phyloP scores from a whole-genome alignment of 306 rosid genomes.

The apple (Malus domestica) region DNA sequence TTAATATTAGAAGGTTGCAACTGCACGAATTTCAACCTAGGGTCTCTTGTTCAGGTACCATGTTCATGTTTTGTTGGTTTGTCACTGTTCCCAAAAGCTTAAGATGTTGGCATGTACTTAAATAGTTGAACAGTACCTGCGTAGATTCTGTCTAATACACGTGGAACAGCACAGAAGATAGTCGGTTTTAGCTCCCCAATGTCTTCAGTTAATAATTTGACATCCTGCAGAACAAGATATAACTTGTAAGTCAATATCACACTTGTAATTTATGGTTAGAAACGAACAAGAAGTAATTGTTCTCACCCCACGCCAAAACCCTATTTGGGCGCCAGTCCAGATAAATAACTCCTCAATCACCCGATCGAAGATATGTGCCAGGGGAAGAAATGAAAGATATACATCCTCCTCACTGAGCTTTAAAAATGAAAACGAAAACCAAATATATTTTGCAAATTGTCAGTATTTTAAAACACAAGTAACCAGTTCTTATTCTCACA shows the following conservation, averaged over 20 bases:
- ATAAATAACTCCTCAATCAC: slow-evolving; percentile 91
- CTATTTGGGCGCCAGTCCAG: slow-evolving; percentile 81
- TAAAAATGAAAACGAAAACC: slow-evolving; percentile 9
- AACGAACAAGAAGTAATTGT: neutral
- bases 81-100: neutral
- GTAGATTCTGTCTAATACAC: slow-evolving; percentile 85
- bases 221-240: slow-evolving; percentile 60
- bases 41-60: neutral
- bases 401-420: slow-evolving; percentile 67
- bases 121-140: slow-evolving; percentile 36
- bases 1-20: no score
- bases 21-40: neutral
- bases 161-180: slow-evolving; percentile 95
- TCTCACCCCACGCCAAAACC: slow-evolving; percentile 99
- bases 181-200: slow-evolving; percentile 84
- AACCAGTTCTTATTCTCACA: neutral
- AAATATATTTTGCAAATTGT: slow-evolving; percentile 12
- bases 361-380: slow-evolving; percentile 89
- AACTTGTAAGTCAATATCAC: slow-evolving; percentile 1
- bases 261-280: slow-evolving; percentile 1
- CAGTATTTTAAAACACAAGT: slow-evolving; percentile 1
- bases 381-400: slow-evolving; percentile 91
- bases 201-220: slow-evolving; percentile 78
- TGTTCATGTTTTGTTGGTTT: no score
- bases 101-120: neutral